Evolutionary conservation across 164 flowering plant species (phyloP), one percentile per base, ranked within the genome.

Genomic region (Brasenia schreberi): DNA sequence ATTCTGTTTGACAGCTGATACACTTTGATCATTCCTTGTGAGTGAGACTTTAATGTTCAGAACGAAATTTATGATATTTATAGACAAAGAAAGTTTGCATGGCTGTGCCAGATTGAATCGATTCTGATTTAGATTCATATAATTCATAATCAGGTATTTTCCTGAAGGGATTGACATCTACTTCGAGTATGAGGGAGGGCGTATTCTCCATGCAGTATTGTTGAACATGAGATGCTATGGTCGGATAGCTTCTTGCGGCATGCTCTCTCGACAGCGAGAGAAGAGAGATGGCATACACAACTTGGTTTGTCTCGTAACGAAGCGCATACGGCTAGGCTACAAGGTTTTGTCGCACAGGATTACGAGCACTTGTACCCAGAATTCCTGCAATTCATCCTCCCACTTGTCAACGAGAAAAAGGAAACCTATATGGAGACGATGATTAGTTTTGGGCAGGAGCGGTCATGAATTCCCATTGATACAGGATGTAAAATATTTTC

Each of bases 151-250:
- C 62, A 82, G 85, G 71, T 76, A 76, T 43, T 81, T 84, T 59
- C 83, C 84, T 2, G 76, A 83, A 27, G 87, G 88, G 65, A 82
- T 83, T 12, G 83, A 85, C 70, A 85, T 85, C 10, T 85, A 85
- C 78, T 83, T 85, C 16, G 89, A 85, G 9, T 81, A 83, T 60
- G 90, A 83, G 6, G 89, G 92, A 18, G 92, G 89, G 0, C 45
- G 71, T 42, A 81, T 83, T 85, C 85, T 84, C 1, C 88, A 86
- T 59, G 91, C 87, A 0, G 88, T 73, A 56, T 73, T 86, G 3
- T 66, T 74, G 4, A 86, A 86, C 78, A 81, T 86, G 88, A 84
- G 75, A 61, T 7, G 33, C 39, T 78, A 62, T 44, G 88, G 88
- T 9, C 74, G 90, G 19, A 80, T 86, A 59, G 75, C 85, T 5